phyloP scores from a whole-genome alignment of 2,329 filamentous ascomycete species.

The Paecilomyces dactylethromorphus region DNA sequence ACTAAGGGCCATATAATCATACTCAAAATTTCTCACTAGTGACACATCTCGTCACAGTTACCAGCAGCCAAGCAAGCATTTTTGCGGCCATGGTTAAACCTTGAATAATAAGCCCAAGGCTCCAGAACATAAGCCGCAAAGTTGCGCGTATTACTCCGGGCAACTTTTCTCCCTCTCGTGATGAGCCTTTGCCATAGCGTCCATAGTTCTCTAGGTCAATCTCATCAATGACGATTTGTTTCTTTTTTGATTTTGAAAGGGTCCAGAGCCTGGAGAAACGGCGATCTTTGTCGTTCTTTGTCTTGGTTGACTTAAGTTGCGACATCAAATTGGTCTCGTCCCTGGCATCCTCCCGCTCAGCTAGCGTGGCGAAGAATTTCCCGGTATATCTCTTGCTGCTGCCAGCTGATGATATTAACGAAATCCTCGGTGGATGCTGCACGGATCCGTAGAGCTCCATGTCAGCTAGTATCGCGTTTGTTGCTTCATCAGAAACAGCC shows the following conservation, averaged over 20 bases:
- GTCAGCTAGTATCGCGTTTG: constrained; percentile 30
- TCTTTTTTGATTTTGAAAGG: constrained; percentile 14
- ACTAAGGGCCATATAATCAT: background rate
- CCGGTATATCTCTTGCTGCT: constrained; percentile 7
- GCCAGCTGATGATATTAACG: background rate
- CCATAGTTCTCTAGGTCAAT: constrained; percentile 42
- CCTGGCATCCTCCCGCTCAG: constrained; percentile 37
- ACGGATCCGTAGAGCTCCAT: constrained; percentile 24
- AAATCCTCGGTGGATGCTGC: constrained; percentile 7
- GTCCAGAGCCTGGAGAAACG: constrained; percentile 1
- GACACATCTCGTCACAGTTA: constrained; percentile 30
- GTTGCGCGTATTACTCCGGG: constrained; percentile 28
- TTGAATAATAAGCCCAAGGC: constrained; percentile 31
- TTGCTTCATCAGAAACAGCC: constrained; percentile 36
- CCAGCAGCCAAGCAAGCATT: constrained; percentile 35
- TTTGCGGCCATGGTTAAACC: constrained; percentile 32
- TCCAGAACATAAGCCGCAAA: constrained; percentile 32
- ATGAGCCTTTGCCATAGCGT: constrained; percentile 28
- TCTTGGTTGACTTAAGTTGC: constrained; percentile 18
- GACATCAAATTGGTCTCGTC: constrained; percentile 31
- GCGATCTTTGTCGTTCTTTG: constrained; percentile 8
- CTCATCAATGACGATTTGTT: constrained; percentile 33
- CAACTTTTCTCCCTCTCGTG: constrained; percentile 32
- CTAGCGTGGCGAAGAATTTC: constrained; percentile 29
- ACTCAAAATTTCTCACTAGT: constrained; percentile 36